phyloP scores from a whole-genome alignment of 164 flowering plant species.

The Macadamia integrifolia region DNA sequence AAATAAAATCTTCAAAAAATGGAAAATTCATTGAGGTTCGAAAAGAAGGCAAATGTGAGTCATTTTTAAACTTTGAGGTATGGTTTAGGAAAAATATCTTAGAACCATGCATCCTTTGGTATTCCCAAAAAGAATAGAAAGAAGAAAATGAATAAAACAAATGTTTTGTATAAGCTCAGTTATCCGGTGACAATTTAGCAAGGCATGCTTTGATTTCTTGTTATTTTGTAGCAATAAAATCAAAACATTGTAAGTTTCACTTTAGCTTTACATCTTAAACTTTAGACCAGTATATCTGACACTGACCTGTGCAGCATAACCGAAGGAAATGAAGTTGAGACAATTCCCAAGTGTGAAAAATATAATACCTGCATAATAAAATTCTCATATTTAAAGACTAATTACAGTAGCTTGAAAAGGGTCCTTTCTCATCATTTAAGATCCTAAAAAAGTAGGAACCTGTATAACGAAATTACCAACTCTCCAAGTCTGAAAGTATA shows the following conservation, averaged over 20 bases:
- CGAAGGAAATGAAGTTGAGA: slow-evolving; percentile 92
- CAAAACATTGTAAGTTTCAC: not conserved
- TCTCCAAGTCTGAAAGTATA: slow-evolving; percentile 89
- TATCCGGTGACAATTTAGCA: not conserved
- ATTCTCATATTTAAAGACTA: not conserved
- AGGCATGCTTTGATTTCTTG: not conserved
- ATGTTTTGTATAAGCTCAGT: too few species aligned
- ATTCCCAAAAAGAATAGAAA: too few species aligned
- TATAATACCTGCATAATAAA: slow-evolving; percentile 57
- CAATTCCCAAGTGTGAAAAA: slow-evolving; percentile 88
- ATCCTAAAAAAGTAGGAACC: too few species aligned
- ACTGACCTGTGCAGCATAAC: slow-evolving; percentile 99
- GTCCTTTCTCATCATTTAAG: not conserved
- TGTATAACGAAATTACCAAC: slow-evolving; percentile 41
- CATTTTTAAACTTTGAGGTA: too few species aligned
- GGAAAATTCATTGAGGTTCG: too few species aligned
- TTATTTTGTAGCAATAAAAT: not conserved
- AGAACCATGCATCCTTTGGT: too few species aligned
- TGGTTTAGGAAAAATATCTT: too few species aligned
- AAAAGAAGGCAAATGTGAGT: too few species aligned
- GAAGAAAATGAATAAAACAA: not conserved
- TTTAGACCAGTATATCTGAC: not conserved
- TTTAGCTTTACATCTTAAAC: not conserved
- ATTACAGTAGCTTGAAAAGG: not conserved
- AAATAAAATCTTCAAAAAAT: too few species aligned